A percentile compares a stretch with the other conserved stretches of the same genome.
Conservation (phyloP, 1,284 basidiomycete species). For the Vanrija sp. region DNA sequence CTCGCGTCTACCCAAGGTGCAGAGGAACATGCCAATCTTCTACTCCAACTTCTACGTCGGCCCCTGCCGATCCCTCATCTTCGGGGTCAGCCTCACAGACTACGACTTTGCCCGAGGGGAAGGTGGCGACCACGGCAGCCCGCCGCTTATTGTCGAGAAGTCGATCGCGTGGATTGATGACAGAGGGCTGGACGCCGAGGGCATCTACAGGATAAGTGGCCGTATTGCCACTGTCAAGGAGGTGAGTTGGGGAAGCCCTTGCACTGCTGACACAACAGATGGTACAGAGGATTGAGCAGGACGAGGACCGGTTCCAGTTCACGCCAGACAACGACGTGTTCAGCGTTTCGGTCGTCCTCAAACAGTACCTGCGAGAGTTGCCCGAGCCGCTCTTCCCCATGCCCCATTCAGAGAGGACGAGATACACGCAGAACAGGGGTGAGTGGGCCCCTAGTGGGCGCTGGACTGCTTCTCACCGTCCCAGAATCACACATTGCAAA, state of each 20-base stretch:
- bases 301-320: constrained; percentile 82
- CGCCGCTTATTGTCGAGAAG: constrained; percentile 78
- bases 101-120: constrained; percentile 79
- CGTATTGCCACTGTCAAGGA: constrained; percentile 78
- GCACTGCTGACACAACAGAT: constrained; percentile 53
- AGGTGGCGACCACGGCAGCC: constrained; percentile 58
- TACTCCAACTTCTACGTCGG: constrained; percentile 59
- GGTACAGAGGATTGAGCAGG: constrained; percentile 81
- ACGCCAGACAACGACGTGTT: constrained; percentile 75
- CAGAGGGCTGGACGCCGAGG: constrained; percentile 71
- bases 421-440: constrained; percentile 75
- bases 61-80: constrained; percentile 73
- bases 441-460: constrained; percentile 14
- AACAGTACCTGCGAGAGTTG: constrained; percentile 80
- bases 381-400: constrained; percentile 91
- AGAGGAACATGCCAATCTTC: constrained; percentile 23
- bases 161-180: constrained; percentile 81
- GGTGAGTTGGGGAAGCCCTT: constrained; percentile 50
- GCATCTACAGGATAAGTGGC: constrained; percentile 60
- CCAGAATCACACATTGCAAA: constrained; percentile 66
- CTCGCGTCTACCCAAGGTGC: constrained; percentile 3
- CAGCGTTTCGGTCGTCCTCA: constrained; percentile 84
- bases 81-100: constrained; percentile 85
- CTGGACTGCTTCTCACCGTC: background rate
- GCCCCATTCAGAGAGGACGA: constrained; percentile 73